A percentile compares a stretch with the other conserved stretches of the same genome.
Evolutionary conservation across 352 stramenopile genomes (phyloP).

Genomic region (Phytophthora cryptogea): DNA sequence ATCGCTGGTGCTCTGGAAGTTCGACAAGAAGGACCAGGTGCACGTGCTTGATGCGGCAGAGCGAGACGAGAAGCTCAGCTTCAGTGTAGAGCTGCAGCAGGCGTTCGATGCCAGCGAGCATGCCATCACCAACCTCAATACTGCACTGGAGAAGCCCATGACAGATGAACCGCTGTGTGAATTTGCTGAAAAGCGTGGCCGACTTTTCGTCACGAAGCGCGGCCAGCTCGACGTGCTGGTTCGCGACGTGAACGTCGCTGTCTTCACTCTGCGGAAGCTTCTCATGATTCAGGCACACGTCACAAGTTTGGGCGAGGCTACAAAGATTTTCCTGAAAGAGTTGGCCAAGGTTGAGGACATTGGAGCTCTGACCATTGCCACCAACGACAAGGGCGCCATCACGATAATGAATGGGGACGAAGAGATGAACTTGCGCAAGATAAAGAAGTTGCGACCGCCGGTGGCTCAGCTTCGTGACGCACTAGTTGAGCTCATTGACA

Average conservation of each 20-base stretch:
- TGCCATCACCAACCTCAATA: conserved; percentile 36
- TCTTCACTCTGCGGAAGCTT: conserved; percentile 44
- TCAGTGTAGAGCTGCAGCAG: conserved; percentile 17
- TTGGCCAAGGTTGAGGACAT: conserved; percentile 53
- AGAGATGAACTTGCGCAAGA: conserved; percentile 49
- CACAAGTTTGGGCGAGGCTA: conserved; percentile 33
- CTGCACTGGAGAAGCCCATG: conserved; percentile 36
- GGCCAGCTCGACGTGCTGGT: conserved; percentile 28
- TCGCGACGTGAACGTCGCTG: conserved; percentile 25
- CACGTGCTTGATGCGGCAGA: conserved; percentile 33
- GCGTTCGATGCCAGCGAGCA: conserved; percentile 20
- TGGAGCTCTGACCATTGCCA: conserved; percentile 32
- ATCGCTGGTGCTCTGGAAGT: conserved; percentile 44
- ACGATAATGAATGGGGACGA: conserved; percentile 53
- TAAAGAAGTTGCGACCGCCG: conserved; percentile 49
- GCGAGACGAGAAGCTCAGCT: conserved; percentile 21
- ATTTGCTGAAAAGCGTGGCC: conserved; percentile 42
- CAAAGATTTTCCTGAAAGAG: conserved; percentile 50
- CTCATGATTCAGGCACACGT: conserved; percentile 45
- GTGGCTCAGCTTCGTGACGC: conserved; percentile 51
- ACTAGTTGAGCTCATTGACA: conserved; percentile 55
- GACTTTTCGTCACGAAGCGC: conserved; percentile 30
- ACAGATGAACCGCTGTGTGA: conserved; percentile 34
- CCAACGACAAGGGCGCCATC: conserved; percentile 45
- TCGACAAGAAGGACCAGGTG: conserved; percentile 51